Evolutionary conservation across 2,329 filamentous ascomycete species (phyloP).

Genomic region (Hysterium pulicare): DNA sequence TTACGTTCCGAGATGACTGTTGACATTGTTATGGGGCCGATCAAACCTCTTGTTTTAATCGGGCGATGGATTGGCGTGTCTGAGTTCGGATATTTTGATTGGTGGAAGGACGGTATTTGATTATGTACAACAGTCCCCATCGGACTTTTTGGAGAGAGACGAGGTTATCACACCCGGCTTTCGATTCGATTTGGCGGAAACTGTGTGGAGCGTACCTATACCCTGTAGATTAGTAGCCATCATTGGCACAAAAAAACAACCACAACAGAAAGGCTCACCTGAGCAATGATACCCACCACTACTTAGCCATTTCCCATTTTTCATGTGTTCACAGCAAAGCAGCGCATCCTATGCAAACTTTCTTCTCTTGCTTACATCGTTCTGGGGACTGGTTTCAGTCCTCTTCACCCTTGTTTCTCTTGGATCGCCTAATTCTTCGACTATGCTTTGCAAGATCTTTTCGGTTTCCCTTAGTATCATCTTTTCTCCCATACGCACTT

Average conservation of each 20-base stretch:
- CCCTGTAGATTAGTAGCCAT: conserved; percentile 4
- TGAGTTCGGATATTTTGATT: conserved; percentile 1
- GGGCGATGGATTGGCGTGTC: background rate
- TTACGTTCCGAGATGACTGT: too few species aligned
- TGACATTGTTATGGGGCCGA: too few species aligned
- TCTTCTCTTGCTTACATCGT: conserved; percentile 6
- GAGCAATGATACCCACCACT: background rate
- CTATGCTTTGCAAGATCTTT: conserved; percentile 21
- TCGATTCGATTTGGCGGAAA: background rate
- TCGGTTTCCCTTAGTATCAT: conserved; percentile 58
- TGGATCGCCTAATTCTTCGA: conserved; percentile 26
- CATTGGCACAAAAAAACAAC: conserved; percentile 1
- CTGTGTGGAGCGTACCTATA: background rate
- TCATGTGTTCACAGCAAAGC: background rate
- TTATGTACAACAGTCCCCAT: conserved; percentile 4
- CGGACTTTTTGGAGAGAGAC: background rate
- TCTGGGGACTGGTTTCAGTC: conserved; percentile 2
- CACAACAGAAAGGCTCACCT: conserved; percentile 2
- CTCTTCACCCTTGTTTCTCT: conserved; percentile 6
- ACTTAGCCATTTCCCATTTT: background rate
- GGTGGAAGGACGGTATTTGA: background rate
- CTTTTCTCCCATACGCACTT: conserved; percentile 71
- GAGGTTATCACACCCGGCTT: background rate
- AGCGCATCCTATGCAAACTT: conserved; percentile 4
- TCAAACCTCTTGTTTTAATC: too few species aligned